Percentiles rank a stretch among this genome's conserved stretches.
Evolutionary conservation across 73 alveolate species (phyloP).

Genomic region (Paramecium pentaurelia): DNA sequence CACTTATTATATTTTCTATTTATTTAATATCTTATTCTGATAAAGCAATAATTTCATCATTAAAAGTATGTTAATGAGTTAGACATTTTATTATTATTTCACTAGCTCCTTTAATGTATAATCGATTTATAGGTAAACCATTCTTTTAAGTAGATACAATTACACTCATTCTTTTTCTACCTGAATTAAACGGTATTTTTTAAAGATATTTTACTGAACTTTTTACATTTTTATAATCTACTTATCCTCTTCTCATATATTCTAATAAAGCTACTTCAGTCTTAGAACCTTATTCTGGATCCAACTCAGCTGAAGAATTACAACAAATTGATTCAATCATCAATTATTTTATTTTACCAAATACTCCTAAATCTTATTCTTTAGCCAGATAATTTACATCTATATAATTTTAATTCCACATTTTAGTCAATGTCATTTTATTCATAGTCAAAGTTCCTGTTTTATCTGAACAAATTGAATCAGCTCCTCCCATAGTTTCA

Average conservation of each 20-base stretch:
- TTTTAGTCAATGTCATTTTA: conserved; percentile 62
- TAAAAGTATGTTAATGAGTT: neutral
- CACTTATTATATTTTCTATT: conserved; percentile 63
- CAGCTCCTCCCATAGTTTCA: conserved; percentile 92
- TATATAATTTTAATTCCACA: conserved; percentile 41
- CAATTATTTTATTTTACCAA: neutral
- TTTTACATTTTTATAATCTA: conserved; percentile 2
- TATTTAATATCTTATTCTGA: neutral
- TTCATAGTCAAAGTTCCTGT: conserved; percentile 80
- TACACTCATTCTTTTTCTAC: conserved; percentile 63
- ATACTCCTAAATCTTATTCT: neutral
- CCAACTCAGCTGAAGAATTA: neutral
- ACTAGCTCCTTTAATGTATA: conserved; percentile 53
- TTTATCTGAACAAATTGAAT: conserved; percentile 74
- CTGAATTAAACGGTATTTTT: conserved; percentile 53
- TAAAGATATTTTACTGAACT: neutral
- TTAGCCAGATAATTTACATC: conserved; percentile 21
- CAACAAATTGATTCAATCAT: conserved; percentile 8
- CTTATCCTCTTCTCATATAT: conserved; percentile 17
- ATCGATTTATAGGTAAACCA: neutral
- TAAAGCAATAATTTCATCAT: neutral
- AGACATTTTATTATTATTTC: conserved; percentile 39
- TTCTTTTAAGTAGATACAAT: neutral
- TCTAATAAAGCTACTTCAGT: conserved; percentile 56
- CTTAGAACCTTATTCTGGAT: conserved; percentile 51